Evolutionary conservation across 768 basidiomycete species (phyloP), one percentile per base, ranked within the genome.

Genomic region (Boletus sp.): DNA sequence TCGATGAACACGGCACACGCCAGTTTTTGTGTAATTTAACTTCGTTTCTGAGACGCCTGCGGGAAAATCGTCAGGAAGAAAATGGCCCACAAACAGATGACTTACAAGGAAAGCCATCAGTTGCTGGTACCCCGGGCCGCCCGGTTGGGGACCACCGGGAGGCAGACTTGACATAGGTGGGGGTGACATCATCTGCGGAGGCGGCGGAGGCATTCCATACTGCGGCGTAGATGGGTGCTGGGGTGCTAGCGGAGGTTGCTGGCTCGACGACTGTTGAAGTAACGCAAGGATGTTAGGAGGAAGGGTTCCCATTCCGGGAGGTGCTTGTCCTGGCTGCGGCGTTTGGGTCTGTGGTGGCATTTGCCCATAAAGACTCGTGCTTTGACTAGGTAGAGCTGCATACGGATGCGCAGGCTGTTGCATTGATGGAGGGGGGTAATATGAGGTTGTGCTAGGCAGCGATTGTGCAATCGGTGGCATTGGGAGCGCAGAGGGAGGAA

Each of bases 211-310:
- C 71, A 79, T 75, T 52, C 73, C 73, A 47, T 78, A 78, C 41
- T 69, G 64, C 1, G 63, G 57, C 4, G 59, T 32, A 30, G 64
- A 63, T 18, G 63, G 63, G 45, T 71, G 75, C 40, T 72, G 71
- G 11, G 76, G 67, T 32, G 57, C 64, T 10, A 71, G 59, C 12
- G 67, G 68, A 10, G 74, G 68, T 40, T 70, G 73, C 50, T 73
- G 77, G 42, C 70, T 67, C 45, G 76, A 77, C 11, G 64, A 71
- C 58, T 83, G 81, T 59, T 88, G 87, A 45, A 91, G 68, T 44
- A 90, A 62, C 0, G 89, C 86, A 50, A 90, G 73, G 17, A 92
- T 78, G 60, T 87, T 87, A 0, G 88, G 86, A 3, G 90, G 86
- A 18, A 90, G 69, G 15, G 73, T 60, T 20, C 75, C 60, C 56